phyloP scores from a whole-genome alignment of 192 early-diverging fungal species.

The Dissophora ornata region DNA sequence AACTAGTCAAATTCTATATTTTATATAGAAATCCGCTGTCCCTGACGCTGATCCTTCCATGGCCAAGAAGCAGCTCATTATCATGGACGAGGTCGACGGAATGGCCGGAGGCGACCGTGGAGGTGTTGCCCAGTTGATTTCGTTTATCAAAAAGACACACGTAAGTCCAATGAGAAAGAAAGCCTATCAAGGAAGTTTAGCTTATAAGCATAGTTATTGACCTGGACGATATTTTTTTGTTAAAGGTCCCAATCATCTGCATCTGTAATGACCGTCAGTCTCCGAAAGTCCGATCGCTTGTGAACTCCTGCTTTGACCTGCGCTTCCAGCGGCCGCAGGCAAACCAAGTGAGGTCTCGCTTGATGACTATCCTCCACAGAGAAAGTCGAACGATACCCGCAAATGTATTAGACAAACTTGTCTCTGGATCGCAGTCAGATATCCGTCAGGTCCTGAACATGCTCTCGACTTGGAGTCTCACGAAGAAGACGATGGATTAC shows the following conservation, averaged over 20 bases:
- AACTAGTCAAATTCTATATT: not conserved
- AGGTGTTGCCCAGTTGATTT: constrained; percentile 86
- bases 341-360: constrained; percentile 75
- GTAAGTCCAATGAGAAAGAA: constrained; percentile 1
- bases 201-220: no score
- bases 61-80: constrained; percentile 73
- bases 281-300: constrained; percentile 86
- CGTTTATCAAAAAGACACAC: constrained; percentile 87
- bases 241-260: constrained; percentile 94
- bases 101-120: constrained; percentile 98
- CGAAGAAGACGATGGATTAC: constrained; percentile 73
- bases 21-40: constrained; percentile 15
- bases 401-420: constrained; percentile 86
- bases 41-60: constrained; percentile 17
- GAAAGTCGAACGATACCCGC: constrained; percentile 81
- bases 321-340: constrained; percentile 81
- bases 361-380: constrained; percentile 75
- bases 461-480: constrained; percentile 89
- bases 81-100: constrained; percentile 99
- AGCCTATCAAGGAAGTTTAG: no score
- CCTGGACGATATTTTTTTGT: no score
- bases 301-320: constrained; percentile 85
- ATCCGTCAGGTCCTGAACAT: constrained; percentile 97
- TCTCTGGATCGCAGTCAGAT: constrained; percentile 84
- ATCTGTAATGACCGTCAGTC: constrained; percentile 96